phyloP scores from a whole-genome alignment of 192 early-diverging fungal species.

The Cetraspora pellucida region DNA sequence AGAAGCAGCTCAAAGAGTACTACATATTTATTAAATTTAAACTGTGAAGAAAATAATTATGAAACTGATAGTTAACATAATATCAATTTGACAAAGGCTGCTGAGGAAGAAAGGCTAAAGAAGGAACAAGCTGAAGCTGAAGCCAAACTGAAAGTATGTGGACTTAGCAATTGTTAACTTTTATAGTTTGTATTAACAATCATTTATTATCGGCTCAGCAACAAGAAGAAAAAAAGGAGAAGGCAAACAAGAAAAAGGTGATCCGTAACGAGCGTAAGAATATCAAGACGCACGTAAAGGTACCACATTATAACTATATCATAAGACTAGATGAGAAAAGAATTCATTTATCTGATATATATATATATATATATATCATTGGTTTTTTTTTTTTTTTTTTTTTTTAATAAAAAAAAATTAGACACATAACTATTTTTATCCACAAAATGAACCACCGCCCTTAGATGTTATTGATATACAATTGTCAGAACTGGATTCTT shows the following conservation, averaged over 20 bases:
- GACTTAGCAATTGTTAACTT: neutral
- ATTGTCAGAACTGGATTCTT: conserved; percentile 55
- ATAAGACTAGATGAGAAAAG: too few relatives aligned
- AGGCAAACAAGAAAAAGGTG: conserved; percentile 53
- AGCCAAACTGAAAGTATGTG: conserved; percentile 39
- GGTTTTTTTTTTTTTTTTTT: too few relatives aligned
- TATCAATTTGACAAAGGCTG: conserved; percentile 15
- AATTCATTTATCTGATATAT: neutral
- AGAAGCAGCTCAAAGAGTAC: conserved; percentile 46
- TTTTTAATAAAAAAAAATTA: conserved; percentile 17
- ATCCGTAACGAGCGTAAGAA: conserved; percentile 77
- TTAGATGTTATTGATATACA: conserved; percentile 41
- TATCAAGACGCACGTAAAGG: conserved; percentile 60
- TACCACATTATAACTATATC: conserved; percentile 27
- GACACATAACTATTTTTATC: conserved; percentile 49
- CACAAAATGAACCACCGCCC: conserved; percentile 31
- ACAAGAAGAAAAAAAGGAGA: conserved; percentile 53
- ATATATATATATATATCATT: too few relatives aligned
- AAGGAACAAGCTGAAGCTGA: conserved; percentile 32
- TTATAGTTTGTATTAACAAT: neutral
- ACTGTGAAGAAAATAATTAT: neutral
- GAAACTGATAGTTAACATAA: neutral
- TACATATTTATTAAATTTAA: neutral
- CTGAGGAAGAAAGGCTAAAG: conserved; percentile 21
- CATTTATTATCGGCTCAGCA: conserved; percentile 7